These are phyloP conservation scores for Zygosaccharomyces sapae DNA, from an alignment of 1,139 yeast genomes.

Conservation along the genomic window DNA sequence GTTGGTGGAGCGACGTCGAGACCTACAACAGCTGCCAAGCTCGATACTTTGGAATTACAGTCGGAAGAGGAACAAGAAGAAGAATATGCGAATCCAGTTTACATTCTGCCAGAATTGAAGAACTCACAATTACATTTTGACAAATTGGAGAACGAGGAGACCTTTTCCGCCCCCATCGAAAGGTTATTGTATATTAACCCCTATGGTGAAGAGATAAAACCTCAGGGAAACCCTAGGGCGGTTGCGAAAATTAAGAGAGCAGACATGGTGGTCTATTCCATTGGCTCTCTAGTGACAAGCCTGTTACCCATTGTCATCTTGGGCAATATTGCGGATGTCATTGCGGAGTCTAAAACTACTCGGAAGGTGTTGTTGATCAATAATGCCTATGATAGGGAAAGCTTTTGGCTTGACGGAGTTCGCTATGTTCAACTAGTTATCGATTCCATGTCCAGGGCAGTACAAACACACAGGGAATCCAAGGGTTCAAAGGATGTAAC, in stretches of 20 bases:
- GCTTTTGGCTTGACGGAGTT: conserved; percentile 58
- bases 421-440: conserved; percentile 56
- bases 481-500: conserved; percentile 9
- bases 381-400: conserved; percentile 74
- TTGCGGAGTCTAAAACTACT: conserved; percentile 33
- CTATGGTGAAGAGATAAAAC: conserved; percentile 82
- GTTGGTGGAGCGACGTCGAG: not conserved
- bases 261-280: conserved; percentile 64
- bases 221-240: conserved; percentile 67
- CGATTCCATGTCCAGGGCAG: conserved; percentile 26
- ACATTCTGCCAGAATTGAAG: conserved; percentile 70
- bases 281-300: conserved; percentile 87
- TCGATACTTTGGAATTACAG: not conserved
- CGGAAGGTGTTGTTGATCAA: conserved; percentile 59
- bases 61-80: conserved; percentile 38
- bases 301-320: conserved; percentile 71
- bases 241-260: conserved; percentile 48
- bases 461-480: conserved; percentile 16
- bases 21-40: not conserved
- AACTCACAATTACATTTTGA: conserved; percentile 71
- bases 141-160: conserved; percentile 52
- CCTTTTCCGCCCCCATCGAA: conserved; percentile 68
- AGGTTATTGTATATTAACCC: conserved; percentile 79
- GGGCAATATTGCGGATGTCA: conserved; percentile 67
- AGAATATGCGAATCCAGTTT: conserved; percentile 56